Base-by-base conservation (phyloP, 108 stramenopile species). In the Chaetoceros tenuissimus region DNA sequence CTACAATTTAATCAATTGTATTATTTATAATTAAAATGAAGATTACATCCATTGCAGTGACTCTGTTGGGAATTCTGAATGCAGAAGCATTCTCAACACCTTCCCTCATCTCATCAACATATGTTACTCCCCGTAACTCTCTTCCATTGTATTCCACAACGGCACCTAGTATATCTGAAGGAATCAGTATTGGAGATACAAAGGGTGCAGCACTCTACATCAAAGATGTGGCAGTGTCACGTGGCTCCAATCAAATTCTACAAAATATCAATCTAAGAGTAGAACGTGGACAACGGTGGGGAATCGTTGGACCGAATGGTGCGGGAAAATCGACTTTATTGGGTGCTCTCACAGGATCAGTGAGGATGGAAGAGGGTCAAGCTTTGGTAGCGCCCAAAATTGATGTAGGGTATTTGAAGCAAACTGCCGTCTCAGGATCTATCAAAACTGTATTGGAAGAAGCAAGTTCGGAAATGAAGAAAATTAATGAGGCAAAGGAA, bases 401-500 rank as follows among this genome's bases (percentile, higher is more conserved):
- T 3, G 72, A 73, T 21, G 76, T 92, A 3, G 90, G 90, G 1
- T 92, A 92, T 30, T 62, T 92, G 23, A 79, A 78, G 67, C 85
- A 79, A 40, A 84, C 80, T 27, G 94, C 94, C 22, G 95, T 96
- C 1, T 68, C 73, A 23, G 95, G 95, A 29, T 89, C 87, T 17
- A 90, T 69, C 8, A 74, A 69, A 23, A 92, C 94, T 10, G 78
- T 96, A 2, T 75, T 64, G 53, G 87, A 96, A 55, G 95, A 96
- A 70, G 93, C 94, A 13, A 66, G 68, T 10, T 87, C 87, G 1
- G 87, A 88, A 51, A 96, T 96, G 95, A 60, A 57, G n/a, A 78
- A 72, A 21, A 72, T 92, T 29, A 57, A 69, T 2, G 31, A 61
- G 19, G 90, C 90, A 2, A 71, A 64, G 48, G 24, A 59, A 55